Evolutionary conservation across 495 filamentous ascomycete species (phyloP), one percentile per base, ranked within the genome.

Genomic region (Jackrogersella multiformis): DNA sequence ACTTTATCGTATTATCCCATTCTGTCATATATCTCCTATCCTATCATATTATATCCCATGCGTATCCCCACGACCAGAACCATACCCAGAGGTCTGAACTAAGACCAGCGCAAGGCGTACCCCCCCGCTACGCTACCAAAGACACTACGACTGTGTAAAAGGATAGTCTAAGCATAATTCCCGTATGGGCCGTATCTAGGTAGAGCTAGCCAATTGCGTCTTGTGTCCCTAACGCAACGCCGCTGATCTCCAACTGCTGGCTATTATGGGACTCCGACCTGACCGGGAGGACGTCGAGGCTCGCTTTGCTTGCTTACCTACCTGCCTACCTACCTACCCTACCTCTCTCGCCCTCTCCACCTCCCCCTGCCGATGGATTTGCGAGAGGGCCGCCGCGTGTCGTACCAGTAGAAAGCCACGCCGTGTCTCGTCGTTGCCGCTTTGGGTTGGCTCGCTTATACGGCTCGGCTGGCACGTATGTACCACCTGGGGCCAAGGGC

Each of bases 131-230:
- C 45, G 36, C 21, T 51, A 21, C 35, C 41, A 24, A 35, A 24
- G 20, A 10, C 5, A 39, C 18, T 54, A 6, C 4, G 4, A 18
- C 26, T 54, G 45, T 65, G 62, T 65, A 65, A 65, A 48, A 44
- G 20, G 35, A 53, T 56, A 46, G 46, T 51, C 53, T 56, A 51
- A 57, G 62, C 62, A 52, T 56, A 65, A 58, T 24, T n/a, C 30
- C 45, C 51, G 53, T 53, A 65, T 65, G 53, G 54, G 36, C 45
- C 62, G 62, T 30, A 53, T 52, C 38, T 26, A 35, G 20, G 54
- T 57, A 32, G 35, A 5, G 36, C 13, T 10, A 42, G 16, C 62
- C 54, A 65, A 56, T 56, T 51, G 48, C 39, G 49, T 20, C 24
- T 5, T 10, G 4, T 52, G 16, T 20, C 18, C 16, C 26, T 23